Evolutionary conservation across 352 stramenopile genomes (phyloP), one percentile per base, ranked within the genome.

Genomic region (Phytophthora megakarya): DNA sequence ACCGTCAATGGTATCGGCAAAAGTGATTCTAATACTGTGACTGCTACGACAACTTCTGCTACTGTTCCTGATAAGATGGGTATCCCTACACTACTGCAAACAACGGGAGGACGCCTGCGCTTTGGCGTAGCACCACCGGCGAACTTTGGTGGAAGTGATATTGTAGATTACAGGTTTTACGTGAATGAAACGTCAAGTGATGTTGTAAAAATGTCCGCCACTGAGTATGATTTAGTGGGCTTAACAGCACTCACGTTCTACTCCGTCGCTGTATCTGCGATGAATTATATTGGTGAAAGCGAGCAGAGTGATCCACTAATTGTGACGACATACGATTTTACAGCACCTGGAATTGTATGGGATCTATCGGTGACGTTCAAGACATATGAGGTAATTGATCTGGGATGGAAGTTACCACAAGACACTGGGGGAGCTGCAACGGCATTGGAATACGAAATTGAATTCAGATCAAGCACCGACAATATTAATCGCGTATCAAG

Each of bases 381-480:
- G 21, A 70, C 73, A 7, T 49, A 58, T 16, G 50, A 82, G 12
- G 40, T 12, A 9, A 61, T 87, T 26, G 43, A 38, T 8, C 28
- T 86, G 2, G 19, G 13, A 2, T 89, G 80, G 80, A 30, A 26
- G 15, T 10, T 59, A 9, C 80, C 80, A 12, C 9, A 30, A 1
- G 76, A 89, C 26, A 77, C 73, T 16, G 80, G 78, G 10, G 80
- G 80, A 35, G 48, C 61, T 48, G 33, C 28, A 16, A 35, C 42
- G 1, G 39, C 55, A 4, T 33, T 87, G 6, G 21, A 8, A n/a
- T 87, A 77, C 28, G 48, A 73, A 3, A 48, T 75, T 38, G 25
- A 73, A 37, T 37, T 81, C 2, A 50, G 19, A 5, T 56, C 49
- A 12, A 59, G 16, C 16, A 21, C 7, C 21, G 9, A 10, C 53